phyloP scores from a whole-genome alignment of 495 filamentous ascomycete genomes.

The Aspergillus coremiiformis region DNA sequence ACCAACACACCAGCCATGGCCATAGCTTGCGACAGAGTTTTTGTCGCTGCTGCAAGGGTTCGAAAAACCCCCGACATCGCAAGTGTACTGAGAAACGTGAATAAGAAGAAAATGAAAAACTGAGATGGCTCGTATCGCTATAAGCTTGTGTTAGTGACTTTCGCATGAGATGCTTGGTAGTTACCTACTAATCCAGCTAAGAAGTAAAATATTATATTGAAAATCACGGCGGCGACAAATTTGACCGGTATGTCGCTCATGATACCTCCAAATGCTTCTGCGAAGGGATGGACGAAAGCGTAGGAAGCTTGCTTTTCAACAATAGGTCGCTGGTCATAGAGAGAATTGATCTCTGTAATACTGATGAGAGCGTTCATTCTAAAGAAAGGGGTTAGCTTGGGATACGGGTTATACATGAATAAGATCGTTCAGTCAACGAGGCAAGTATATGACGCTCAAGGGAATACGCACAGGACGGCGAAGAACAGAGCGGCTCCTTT shows the following conservation, averaged over 20 bases:
- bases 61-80: slow-evolving; percentile 49
- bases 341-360: slow-evolving; percentile 53
- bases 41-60: slow-evolving; percentile 39
- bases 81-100: slow-evolving; percentile 47
- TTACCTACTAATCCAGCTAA: slow-evolving; percentile 43
- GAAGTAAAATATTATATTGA: slow-evolving; percentile 54
- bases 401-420: slow-evolving; percentile 10
- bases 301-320: slow-evolving; percentile 60
- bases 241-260: slow-evolving; percentile 54
- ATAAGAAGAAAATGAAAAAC: slow-evolving; percentile 58
- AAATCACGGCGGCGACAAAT: slow-evolving; percentile 40
- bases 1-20: slow-evolving; percentile 41
- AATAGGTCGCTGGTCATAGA: slow-evolving; percentile 55
- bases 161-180: too few species aligned
- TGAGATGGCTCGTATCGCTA: slow-evolving; percentile 39
- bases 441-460: background rate
- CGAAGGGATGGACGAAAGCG: slow-evolving; percentile 57
- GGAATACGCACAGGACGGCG: slow-evolving; percentile 63
- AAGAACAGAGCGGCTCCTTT: slow-evolving; percentile 85
- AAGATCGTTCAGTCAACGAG: slow-evolving; percentile 1
- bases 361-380: slow-evolving; percentile 50
- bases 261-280: slow-evolving; percentile 52
- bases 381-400: slow-evolving; percentile 17
- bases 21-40: slow-evolving; percentile 45
- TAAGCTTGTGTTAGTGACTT: slow-evolving; percentile 12